phyloP scores from a whole-genome alignment of 2,329 filamentous ascomycete genomes.

The Arthrocladium fulminans region DNA sequence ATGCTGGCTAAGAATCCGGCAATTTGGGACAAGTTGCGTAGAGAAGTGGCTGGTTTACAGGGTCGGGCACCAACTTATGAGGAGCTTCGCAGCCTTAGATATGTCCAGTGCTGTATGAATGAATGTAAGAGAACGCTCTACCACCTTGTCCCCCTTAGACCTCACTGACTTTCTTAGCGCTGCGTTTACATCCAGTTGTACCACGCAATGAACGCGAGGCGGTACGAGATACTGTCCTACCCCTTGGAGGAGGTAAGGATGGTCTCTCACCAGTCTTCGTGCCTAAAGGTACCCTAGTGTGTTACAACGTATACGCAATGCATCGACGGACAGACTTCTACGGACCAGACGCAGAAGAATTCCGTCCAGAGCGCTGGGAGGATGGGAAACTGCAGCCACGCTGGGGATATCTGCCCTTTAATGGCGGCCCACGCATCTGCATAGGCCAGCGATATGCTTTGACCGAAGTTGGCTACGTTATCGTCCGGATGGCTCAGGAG shows the following conservation, averaged over 20 bases:
- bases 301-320: conserved; percentile 40
- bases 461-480: conserved; percentile 20
- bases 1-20: conserved; percentile 35
- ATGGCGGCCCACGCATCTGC: conserved; percentile 24
- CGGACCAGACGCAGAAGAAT: conserved; percentile 31
- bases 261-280: conserved; percentile 29
- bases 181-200: conserved; percentile 34
- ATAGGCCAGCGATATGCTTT: conserved; percentile 26
- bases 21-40: conserved; percentile 23
- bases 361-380: conserved; percentile 60
- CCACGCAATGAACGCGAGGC: conserved; percentile 38
- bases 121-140: conserved; percentile 18
- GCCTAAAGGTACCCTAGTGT: conserved; percentile 36
- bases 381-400: conserved; percentile 54
- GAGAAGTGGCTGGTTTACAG: conserved; percentile 32
- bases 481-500: conserved; percentile 22
- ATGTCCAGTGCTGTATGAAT: conserved; percentile 31
- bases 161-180: conserved; percentile 7
- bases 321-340: conserved; percentile 36
- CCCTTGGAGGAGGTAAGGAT: conserved; percentile 53
- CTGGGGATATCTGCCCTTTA: conserved; percentile 44
- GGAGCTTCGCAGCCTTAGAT: conserved; percentile 33
- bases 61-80: conserved; percentile 28
- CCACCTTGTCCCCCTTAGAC: neutral
- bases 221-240: conserved; percentile 35